phyloP scores from a whole-genome alignment of 306 rosid species.

The Vachellia collinsii region DNA sequence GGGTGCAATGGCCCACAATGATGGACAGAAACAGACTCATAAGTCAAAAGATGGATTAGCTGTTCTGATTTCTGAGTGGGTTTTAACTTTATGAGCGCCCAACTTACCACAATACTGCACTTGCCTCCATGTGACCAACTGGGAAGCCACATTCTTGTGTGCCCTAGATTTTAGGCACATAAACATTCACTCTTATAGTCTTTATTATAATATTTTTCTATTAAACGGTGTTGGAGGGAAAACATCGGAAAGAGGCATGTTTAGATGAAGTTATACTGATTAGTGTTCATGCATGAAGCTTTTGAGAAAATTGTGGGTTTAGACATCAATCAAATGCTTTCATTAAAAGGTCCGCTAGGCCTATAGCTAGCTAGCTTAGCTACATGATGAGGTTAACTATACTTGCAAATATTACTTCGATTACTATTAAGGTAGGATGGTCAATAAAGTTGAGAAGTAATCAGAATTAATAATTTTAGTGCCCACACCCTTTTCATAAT shows the following conservation, averaged over 20 bases:
- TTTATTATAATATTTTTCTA: neutral
- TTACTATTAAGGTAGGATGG: no score
- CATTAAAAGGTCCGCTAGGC: no score
- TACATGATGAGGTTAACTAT: no score
- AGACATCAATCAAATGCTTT: no score
- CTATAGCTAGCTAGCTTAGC: no score
- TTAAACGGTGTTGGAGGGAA: neutral
- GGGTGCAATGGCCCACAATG: slow-evolving; percentile 1
- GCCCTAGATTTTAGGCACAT: neutral
- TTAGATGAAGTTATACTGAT: no score
- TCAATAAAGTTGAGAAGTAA: no score
- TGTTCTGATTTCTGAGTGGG: neutral
- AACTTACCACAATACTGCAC: neutral
- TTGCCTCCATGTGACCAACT: neutral
- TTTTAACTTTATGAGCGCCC: neutral
- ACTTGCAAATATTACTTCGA: no score
- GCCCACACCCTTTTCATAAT: no score
- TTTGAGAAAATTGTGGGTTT: no score
- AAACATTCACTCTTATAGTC: neutral
- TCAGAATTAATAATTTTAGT: no score
- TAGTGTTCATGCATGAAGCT: no score
- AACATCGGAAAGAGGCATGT: neutral
- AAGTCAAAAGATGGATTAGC: neutral
- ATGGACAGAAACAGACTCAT: neutral
- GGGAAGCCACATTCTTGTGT: neutral